Conservation (phyloP, 2,329 filamentous ascomycete species). For the Penicillium paneum region DNA sequence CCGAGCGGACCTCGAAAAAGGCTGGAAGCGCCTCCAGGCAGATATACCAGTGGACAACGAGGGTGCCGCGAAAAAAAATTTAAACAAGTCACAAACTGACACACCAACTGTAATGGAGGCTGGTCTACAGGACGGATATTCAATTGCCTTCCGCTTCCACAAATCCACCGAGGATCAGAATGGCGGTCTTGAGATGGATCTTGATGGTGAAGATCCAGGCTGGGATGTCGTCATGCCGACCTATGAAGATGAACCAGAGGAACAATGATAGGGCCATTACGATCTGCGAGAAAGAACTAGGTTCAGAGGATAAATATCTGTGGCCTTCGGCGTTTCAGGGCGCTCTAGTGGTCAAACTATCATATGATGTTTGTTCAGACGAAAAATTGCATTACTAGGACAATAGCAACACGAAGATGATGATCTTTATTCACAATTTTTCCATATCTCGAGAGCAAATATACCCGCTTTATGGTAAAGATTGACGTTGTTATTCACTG, state of each 20-base stretch:
- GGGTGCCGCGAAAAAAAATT: neutral
- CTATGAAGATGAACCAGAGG: slow-evolving; percentile 34
- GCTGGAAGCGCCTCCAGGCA: slow-evolving; percentile 47
- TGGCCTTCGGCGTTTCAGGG: neutral
- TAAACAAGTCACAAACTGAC: slow-evolving; percentile 7
- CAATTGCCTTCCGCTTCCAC: slow-evolving; percentile 38
- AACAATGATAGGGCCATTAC: slow-evolving; percentile 3
- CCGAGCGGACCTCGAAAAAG: slow-evolving; percentile 48
- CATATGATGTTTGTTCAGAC: neutral
- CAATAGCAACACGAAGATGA: neutral
- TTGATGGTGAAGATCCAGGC: slow-evolving; percentile 31
- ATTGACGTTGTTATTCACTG: neutral
- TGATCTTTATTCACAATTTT: neutral
- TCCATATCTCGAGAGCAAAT: neutral
- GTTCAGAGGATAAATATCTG: neutral
- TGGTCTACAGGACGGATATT: slow-evolving; percentile 30
- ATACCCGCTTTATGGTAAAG: neutral
- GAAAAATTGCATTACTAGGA: neutral
- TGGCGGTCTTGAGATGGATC: slow-evolving; percentile 25
- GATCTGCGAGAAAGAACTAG: neutral
- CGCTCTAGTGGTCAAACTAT: neutral
- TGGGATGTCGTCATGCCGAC: slow-evolving; percentile 39
- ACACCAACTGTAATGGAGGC: slow-evolving; percentile 27
- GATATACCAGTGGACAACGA: slow-evolving; percentile 11
- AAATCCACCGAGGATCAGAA: slow-evolving; percentile 14